phyloP scores from a whole-genome alignment of 176 grass and related monocot genomes.

The Oropetium thomaeum region DNA sequence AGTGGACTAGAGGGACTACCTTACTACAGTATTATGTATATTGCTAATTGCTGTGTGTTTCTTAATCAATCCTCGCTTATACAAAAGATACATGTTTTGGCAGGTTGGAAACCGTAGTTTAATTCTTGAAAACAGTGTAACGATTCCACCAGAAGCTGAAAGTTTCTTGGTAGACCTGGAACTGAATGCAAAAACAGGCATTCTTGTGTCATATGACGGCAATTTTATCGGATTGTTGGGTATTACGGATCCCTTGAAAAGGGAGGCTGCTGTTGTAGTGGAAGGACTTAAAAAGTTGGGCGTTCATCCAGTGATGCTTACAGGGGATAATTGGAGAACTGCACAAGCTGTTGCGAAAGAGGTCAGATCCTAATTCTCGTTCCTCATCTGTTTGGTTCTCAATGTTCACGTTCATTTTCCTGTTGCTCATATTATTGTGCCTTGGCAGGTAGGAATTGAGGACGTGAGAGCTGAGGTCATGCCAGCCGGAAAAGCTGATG shows the following conservation, averaged over 20 bases:
- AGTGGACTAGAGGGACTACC: not conserved
- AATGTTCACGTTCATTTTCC: not conserved
- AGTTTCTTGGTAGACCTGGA: constrained; percentile 82
- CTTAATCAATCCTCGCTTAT: constrained; percentile 18
- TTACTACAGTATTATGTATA: not conserved
- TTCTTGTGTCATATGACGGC: constrained; percentile 76
- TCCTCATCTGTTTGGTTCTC: not conserved
- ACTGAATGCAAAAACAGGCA: constrained; percentile 88
- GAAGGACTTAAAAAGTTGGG: constrained; percentile 95
- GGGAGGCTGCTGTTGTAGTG: constrained; percentile 85
- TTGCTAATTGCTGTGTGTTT: not conserved
- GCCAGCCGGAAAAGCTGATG: constrained; percentile 78
- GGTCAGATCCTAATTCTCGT: constrained; percentile 28
- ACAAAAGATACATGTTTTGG: constrained; percentile 16
- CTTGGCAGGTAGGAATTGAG: constrained; percentile 68
- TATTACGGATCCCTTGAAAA: constrained; percentile 90
- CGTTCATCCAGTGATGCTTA: constrained; percentile 90
- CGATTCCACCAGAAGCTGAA: constrained; percentile 70
- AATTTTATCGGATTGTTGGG: constrained; percentile 74
- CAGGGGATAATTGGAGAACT: constrained; percentile 92
- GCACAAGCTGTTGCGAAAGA: constrained; percentile 86
- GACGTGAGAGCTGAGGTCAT: constrained; percentile 84
- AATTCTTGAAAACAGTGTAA: constrained; percentile 61
- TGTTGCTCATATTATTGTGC: not conserved
- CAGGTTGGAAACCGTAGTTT: constrained; percentile 80